phyloP scores from a whole-genome alignment of 2,329 filamentous ascomycete genomes.

The Cryphonectria naterciae region DNA sequence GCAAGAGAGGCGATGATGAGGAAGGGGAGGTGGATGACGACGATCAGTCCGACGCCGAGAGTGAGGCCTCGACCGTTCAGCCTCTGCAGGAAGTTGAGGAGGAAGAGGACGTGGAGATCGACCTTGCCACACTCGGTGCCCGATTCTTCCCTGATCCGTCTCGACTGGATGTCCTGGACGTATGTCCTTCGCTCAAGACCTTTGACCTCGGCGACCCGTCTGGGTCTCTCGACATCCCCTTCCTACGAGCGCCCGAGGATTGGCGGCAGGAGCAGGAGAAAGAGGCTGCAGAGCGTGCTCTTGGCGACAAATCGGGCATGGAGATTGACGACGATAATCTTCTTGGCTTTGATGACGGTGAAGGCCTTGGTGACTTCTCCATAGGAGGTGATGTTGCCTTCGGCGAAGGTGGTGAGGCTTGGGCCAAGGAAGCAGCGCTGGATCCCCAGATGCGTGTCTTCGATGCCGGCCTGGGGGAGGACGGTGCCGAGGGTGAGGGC shows the following conservation, averaged over 20 bases:
- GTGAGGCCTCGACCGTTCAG: conserved; percentile 43
- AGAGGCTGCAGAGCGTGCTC: conserved; percentile 57
- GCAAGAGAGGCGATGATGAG: conserved; percentile 38
- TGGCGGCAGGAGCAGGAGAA: conserved; percentile 75
- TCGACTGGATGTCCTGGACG: conserved; percentile 80
- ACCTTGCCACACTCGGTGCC: conserved; percentile 72
- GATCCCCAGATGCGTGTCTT: conserved; percentile 86
- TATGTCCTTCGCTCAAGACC: conserved; percentile 92
- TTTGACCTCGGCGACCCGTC: conserved; percentile 89
- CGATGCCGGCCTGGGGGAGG: conserved; percentile 61
- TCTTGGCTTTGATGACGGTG: conserved; percentile 80
- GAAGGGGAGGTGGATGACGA: conserved; percentile 45
- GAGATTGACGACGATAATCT: conserved; percentile 87
- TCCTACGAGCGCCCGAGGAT: conserved; percentile 86
- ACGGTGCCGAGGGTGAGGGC: conserved; percentile 57
- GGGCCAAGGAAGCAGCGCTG: conserved; percentile 87
- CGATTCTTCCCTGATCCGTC: conserved; percentile 86
- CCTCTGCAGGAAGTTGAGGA: conserved; percentile 52
- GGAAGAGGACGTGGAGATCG: conserved; percentile 72
- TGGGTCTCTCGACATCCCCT: conserved; percentile 85
- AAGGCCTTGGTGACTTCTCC: conserved; percentile 74
- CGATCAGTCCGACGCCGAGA: conserved; percentile 44
- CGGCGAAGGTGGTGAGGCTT: conserved; percentile 93
- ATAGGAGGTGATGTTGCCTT: conserved; percentile 77
- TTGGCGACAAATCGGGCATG: conserved; percentile 72